phyloP scores from a whole-genome alignment of 129 eudicot genomes.

The Chrysanthemum lavandulifolium region DNA sequence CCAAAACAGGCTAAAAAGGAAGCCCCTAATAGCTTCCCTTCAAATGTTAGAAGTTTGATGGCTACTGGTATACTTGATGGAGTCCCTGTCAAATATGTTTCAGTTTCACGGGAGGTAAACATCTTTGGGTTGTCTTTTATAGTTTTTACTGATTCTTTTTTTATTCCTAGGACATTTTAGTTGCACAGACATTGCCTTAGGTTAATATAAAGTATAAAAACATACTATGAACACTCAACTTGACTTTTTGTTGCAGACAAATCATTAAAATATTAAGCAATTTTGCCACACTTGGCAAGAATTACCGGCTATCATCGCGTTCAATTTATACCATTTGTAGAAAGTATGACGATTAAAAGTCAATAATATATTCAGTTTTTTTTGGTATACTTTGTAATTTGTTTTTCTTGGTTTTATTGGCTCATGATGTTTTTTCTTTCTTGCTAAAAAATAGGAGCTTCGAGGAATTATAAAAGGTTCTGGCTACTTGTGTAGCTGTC shows the following conservation, averaged over 20 bases:
- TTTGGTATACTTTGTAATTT: neutral
- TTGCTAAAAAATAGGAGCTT: conserved; percentile 48
- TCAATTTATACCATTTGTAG: neutral
- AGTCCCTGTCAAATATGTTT: conserved; percentile 71
- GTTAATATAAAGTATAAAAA: too few relatives aligned
- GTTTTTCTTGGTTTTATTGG: neutral
- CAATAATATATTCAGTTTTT: neutral
- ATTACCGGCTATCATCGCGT: neutral
- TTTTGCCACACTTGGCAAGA: conserved; percentile 5
- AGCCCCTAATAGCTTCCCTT: conserved; percentile 88
- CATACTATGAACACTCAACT: neutral
- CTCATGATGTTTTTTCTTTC: conserved; percentile 3
- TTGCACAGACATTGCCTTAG: too few relatives aligned
- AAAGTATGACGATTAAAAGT: neutral
- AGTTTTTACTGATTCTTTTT: too few relatives aligned
- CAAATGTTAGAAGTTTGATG: conserved; percentile 80
- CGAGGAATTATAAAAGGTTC: conserved; percentile 79
- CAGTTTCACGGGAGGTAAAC: conserved; percentile 66
- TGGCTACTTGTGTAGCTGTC: conserved; percentile 85
- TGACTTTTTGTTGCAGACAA: neutral
- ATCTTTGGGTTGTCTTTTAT: neutral
- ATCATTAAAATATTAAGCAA: neutral
- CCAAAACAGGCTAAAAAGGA: conserved; percentile 60
- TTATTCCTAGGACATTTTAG: too few relatives aligned
- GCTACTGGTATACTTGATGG: conserved; percentile 92